Evolutionary conservation across 257 asterid species (phyloP).

Genomic region (Solanum appendiculatum): DNA sequence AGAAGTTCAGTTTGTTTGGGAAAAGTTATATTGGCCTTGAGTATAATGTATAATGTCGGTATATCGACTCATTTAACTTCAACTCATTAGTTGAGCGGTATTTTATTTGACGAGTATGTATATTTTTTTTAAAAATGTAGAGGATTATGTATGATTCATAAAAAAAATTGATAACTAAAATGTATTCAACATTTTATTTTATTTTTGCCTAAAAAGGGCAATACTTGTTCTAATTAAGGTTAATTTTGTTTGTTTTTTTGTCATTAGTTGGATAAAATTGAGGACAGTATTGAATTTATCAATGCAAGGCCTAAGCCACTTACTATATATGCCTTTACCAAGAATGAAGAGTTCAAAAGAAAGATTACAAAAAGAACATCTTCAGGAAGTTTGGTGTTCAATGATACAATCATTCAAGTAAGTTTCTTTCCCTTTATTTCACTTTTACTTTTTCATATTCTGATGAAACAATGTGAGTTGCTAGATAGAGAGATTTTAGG

Average conservation of each 20-base stretch:
- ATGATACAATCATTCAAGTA: conserved; percentile 77
- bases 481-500: too few relatives aligned
- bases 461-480: neutral
- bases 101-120: neutral
- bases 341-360: conserved; percentile 29
- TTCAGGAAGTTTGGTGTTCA: conserved; percentile 60
- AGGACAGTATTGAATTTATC: conserved; percentile 56
- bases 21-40: neutral
- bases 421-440: neutral
- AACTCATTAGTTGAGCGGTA: neutral
- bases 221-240: neutral
- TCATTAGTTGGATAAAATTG: conserved; percentile 63
- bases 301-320: conserved; percentile 53
- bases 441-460: neutral
- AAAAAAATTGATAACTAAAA: neutral
- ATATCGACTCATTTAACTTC: neutral
- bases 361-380: conserved; percentile 37
- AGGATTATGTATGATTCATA: neutral
- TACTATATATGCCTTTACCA: conserved; percentile 64
- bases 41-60: neutral
- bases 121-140: neutral
- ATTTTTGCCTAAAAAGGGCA: neutral
- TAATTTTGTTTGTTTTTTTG: neutral
- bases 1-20: neutral
- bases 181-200: too few relatives aligned